Conservation (phyloP, 2,329 filamentous ascomycete genomes). For the Sarocladium kiliense region DNA sequence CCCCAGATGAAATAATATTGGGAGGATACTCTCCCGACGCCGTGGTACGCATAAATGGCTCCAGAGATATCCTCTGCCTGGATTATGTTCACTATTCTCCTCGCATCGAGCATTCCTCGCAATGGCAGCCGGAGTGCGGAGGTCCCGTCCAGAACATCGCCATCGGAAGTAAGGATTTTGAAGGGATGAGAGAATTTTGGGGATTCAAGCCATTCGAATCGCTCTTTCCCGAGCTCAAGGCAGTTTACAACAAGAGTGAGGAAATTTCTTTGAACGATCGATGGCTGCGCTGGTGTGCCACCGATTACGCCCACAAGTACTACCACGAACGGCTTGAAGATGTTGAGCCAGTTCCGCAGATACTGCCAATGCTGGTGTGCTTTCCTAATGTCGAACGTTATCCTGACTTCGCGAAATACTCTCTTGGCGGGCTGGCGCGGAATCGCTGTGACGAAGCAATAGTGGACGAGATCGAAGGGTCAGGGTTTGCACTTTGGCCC, state of each 20-base stretch:
- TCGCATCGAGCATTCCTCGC: not conserved
- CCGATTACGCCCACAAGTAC: slow-evolving; percentile 7
- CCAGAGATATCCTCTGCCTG: slow-evolving; percentile 10
- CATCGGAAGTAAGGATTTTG: not conserved
- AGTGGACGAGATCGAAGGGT: not conserved
- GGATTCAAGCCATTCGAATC: not conserved
- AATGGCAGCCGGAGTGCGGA: slow-evolving; percentile 1
- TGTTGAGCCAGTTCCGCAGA: not conserved
- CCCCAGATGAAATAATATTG: slow-evolving; percentile 10
- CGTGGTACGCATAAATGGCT: slow-evolving; percentile 11
- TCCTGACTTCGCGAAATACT: slow-evolving; percentile 8
- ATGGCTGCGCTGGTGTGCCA: slow-evolving; percentile 9
- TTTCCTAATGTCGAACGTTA: slow-evolving; percentile 1
- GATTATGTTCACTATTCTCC: not conserved
- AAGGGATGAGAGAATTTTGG: not conserved
- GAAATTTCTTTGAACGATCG: not conserved
- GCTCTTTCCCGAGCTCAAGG: slow-evolving; percentile 8
- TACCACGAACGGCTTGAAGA: slow-evolving; percentile 7
- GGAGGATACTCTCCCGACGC: not conserved
- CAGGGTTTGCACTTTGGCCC: not conserved
- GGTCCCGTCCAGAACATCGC: not conserved
- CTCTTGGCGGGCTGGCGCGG: not conserved
- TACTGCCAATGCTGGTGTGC: not conserved
- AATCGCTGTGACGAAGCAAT: not conserved
- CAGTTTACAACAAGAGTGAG: slow-evolving; percentile 3